Base-by-base conservation (phyloP, 768 basidiomycete species). In the Boletellus sp. region DNA sequence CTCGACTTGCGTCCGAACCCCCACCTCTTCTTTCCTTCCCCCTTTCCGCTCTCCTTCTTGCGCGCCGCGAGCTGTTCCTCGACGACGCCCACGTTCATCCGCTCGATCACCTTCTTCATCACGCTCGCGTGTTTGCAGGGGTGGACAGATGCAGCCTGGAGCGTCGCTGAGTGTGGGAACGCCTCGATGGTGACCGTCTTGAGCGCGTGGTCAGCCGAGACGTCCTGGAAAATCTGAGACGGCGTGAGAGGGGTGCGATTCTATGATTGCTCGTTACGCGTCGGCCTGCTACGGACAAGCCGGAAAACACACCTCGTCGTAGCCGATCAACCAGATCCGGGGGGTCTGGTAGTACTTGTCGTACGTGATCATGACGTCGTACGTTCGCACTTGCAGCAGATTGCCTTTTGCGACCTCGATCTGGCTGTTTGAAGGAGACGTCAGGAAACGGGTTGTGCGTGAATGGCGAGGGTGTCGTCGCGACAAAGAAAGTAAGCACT, bases 321-420 rank as follows among this genome's bases (percentile, higher is more conserved):
- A 97, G 17, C 96, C 96, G 56, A 94, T 81, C 51, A 99, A 73
- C 96, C 96, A 99, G 66, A 97, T 88, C 58, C 95, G 83, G 20
- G 96, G 96, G 12, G 94, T 97, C 70, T 98, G 96, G 71, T 99
- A 98, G 71, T 94, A 95, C 74, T 98, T 99, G 80, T 99, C 96
- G 69, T 98, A 99, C 42, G 91, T 92, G 75, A 99, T 98, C 87
- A 96, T 91, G 62, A 97, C 94, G 68, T 99, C 96, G 74, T 99
- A 99, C 11, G 95, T 99, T 63, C 96, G 83, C 35, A 98, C 92
- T 78, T 94, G 91, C 36, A 98, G 75, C 23, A 97, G 76, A 61
- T 96, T 96, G 49, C 82, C 83, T 53, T 84, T 90, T 31, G 83
- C 80, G 19, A 79, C 75, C 56, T 86, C 83, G 17, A 78, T 72